Conservation (phyloP, 495 filamentous ascomycete genomes). For the Parachaetomium inaequale region DNA sequence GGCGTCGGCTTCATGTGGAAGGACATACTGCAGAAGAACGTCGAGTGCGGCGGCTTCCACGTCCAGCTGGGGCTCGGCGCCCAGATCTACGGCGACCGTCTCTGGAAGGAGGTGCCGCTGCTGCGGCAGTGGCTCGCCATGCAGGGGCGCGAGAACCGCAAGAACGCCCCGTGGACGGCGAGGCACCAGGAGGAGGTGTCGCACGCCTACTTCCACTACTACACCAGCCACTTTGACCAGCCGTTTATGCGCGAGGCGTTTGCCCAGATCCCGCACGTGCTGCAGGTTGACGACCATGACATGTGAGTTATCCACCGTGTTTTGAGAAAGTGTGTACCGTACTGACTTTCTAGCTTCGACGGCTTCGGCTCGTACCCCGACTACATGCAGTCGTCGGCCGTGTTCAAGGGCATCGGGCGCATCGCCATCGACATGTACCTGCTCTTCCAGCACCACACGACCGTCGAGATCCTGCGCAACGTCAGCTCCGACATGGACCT, state of each 20-base stretch:
- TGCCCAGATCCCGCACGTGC: conserved; percentile 92
- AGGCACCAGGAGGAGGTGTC: conserved; percentile 90
- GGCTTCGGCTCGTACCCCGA: conserved; percentile 97
- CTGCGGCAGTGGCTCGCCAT: conserved; percentile 91
- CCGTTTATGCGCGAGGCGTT: conserved; percentile 89
- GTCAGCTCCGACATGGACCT: conserved; percentile 81
- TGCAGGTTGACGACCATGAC: conserved; percentile 94
- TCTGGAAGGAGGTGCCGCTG: conserved; percentile 93
- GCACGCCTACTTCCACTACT: conserved; percentile 98
- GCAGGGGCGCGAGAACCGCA: conserved; percentile 85
- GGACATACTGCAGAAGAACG: conserved; percentile 95
- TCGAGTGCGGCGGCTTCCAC: conserved; percentile 93
- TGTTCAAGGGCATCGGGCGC: conserved; percentile 97
- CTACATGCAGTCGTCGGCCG: conserved; percentile 94
- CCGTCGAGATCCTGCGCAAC: conserved; percentile 85
- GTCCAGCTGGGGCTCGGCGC: conserved; percentile 86
- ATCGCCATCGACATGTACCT: conserved; percentile 98
- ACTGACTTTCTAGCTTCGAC: conserved; percentile 67
- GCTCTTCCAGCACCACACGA: conserved; percentile 98
- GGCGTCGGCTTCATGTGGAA: conserved; percentile 98
- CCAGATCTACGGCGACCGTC: conserved; percentile 91
- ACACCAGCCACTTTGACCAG: conserved; percentile 96
- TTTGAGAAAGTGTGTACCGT: neutral
- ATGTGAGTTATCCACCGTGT: conserved; percentile 65
- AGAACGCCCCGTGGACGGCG: conserved; percentile 85